Evolutionary conservation across 1,139 yeast species (phyloP), one percentile per base, ranked within the genome.

Genomic region (Scheffersomyces titani): DNA sequence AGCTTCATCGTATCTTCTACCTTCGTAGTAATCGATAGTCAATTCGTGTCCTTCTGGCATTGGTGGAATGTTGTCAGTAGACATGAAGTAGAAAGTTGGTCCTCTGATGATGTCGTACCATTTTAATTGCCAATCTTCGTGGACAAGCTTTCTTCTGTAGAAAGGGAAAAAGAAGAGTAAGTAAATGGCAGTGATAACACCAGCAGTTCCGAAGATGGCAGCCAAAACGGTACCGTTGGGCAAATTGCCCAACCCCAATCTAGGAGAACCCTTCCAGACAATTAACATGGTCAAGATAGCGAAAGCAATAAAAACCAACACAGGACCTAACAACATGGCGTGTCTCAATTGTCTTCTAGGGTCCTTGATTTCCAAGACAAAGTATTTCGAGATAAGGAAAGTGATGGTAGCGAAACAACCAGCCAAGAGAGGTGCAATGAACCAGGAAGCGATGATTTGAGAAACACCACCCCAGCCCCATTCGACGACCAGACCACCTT

Each of bases 401-500:
- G 85, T 72, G 51, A 83, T 73, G 4, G 89, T 72, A 3, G 91
- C 87, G 63, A 89, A 82, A 44, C 70, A 65, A 63, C 92, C 93
- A 19, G 93, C 89, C 60, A 89, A 75, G 19, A 79, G 70, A n/a
- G 96, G 94, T 16, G 94, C 92, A 73, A 89, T 85, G 67, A 87
- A 87, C 93, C 94, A 89, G 13, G 92, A 86, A 3, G 94, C 94
- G 61, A 87, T 83, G 63, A 88, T 88, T 70, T 87, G 89, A 1
- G 90, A 70, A 59, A 89, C 88, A 49, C 92, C 92, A 19, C 63
- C 59, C 94, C 94, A 89, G 22, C 92, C 93, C 96, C 94, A 89
- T 58, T 72, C 74, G 58, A 89, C 82, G 58, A 83, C 77, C 2
- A 72, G 66, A 49, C 84, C 86, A 59, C 87, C 87, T 62, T 78